These are phyloP conservation scores for Ophiostoma sp. DNA, from an alignment of 2,329 filamentous ascomycete genomes.

Conservation along the genomic window DNA sequence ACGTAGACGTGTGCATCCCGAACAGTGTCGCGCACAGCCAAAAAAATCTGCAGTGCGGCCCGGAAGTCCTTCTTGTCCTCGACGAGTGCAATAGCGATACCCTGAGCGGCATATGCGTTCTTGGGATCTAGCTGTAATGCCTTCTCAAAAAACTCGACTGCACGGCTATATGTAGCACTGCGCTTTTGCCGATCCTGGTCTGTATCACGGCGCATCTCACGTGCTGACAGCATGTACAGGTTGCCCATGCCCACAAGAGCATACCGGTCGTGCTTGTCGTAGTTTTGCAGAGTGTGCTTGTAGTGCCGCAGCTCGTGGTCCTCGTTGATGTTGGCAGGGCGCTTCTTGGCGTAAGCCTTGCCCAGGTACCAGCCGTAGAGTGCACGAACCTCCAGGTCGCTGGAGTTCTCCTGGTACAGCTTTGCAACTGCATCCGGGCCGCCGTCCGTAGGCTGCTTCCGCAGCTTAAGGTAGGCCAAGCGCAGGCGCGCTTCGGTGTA, in stretches of 20 bases:
- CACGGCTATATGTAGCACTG: slow-evolving; percentile 77
- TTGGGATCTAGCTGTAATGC: slow-evolving; percentile 88
- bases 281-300: slow-evolving; percentile 89
- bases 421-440: slow-evolving; percentile 81
- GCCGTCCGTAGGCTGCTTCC: slow-evolving; percentile 73
- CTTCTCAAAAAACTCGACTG: slow-evolving; percentile 98
- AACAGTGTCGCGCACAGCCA: slow-evolving; percentile 83
- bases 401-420: slow-evolving; percentile 75
- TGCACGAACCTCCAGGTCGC: slow-evolving; percentile 84
- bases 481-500: slow-evolving; percentile 89
- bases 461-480: slow-evolving; percentile 82
- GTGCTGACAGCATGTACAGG: slow-evolving; percentile 74
- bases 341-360: slow-evolving; percentile 72
- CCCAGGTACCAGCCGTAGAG: slow-evolving; percentile 95
- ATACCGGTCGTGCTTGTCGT: slow-evolving; percentile 98
- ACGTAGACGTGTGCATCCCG: slow-evolving; percentile 83
- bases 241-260: slow-evolving; percentile 96
- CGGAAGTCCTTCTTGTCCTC: slow-evolving; percentile 91
- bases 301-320: slow-evolving; percentile 91
- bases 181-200: slow-evolving; percentile 89
- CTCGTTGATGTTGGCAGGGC: slow-evolving; percentile 71
- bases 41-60: slow-evolving; percentile 77
- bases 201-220: slow-evolving; percentile 88
- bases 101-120: slow-evolving; percentile 94
- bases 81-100: slow-evolving; percentile 85